Percentiles rank a stretch among this genome's conserved stretches.
phyloP scores from a whole-genome alignment of 768 basidiomycete genomes.

The Mycena pura region DNA sequence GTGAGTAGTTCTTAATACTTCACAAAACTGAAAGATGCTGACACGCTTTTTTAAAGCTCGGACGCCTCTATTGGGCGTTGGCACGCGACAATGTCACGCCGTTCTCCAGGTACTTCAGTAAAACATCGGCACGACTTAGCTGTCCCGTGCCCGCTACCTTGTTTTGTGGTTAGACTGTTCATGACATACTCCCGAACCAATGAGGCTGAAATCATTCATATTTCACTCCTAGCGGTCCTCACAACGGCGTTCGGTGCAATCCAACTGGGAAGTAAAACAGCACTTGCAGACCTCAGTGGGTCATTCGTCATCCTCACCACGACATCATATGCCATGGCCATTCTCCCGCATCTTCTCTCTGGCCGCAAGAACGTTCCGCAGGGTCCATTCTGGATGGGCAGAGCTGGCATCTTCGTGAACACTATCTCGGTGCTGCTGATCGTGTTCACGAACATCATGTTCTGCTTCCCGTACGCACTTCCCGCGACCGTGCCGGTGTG shows the following conservation, averaged over 20 bases:
- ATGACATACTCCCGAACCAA: neutral
- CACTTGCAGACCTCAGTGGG: slow-evolving; percentile 21
- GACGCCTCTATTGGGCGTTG: slow-evolving; percentile 20
- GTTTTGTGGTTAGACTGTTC: slow-evolving; percentile 18
- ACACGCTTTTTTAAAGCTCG: slow-evolving; percentile 3
- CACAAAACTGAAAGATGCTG: neutral
- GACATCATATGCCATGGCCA: slow-evolving; percentile 23
- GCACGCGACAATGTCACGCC: slow-evolving; percentile 25
- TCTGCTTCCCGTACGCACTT: slow-evolving; percentile 23
- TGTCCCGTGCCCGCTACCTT: slow-evolving; percentile 21
- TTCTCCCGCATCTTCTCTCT: slow-evolving; percentile 22
- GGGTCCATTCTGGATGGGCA: slow-evolving; percentile 25
- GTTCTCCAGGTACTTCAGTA: slow-evolving; percentile 16
- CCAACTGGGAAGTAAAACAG: slow-evolving; percentile 22
- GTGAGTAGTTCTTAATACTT: neutral
- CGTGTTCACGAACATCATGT: slow-evolving; percentile 20
- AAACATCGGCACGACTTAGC: slow-evolving; percentile 12
- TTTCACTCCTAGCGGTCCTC: slow-evolving; percentile 3
- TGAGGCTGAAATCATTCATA: neutral
- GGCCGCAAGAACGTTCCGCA: slow-evolving; percentile 15
- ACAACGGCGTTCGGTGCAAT: slow-evolving; percentile 18
- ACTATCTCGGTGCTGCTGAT: slow-evolving; percentile 17
- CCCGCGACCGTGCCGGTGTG: slow-evolving; percentile 15
- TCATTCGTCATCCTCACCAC: slow-evolving; percentile 23
- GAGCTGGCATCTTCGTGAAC: slow-evolving; percentile 14